Percentiles rank a stretch among this genome's conserved stretches.
Conservation (phyloP, 2,329 filamentous ascomycete species). For the Penicillium sp. region DNA sequence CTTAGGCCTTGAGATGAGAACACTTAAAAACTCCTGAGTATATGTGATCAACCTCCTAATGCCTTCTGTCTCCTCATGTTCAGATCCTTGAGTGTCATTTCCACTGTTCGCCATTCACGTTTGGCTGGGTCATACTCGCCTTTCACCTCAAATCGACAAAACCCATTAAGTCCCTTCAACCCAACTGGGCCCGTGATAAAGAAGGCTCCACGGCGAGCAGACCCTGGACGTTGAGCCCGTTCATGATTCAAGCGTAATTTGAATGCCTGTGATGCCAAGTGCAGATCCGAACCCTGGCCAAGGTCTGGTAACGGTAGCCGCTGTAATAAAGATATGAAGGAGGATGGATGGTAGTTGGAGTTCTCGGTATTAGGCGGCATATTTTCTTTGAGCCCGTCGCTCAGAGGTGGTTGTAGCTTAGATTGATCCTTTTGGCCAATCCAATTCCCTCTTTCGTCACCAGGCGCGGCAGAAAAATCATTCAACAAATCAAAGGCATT, state of each 20-base stretch:
- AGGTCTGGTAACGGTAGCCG: conserved; percentile 34
- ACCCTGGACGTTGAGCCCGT: conserved; percentile 16
- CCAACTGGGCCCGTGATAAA: conserved; percentile 36
- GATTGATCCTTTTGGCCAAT: conserved; percentile 18
- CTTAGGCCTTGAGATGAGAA: not conserved
- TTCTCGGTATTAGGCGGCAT: conserved; percentile 16
- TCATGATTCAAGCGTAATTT: conserved; percentile 29
- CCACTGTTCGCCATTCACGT: conserved; percentile 29
- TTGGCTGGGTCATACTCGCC: conserved; percentile 37
- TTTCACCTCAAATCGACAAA: conserved; percentile 35
- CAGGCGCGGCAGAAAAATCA: conserved; percentile 12
- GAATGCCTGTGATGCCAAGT: conserved; percentile 33
- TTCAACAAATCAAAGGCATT: conserved; percentile 14
- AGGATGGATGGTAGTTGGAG: conserved; percentile 24
- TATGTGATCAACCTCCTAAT: conserved; percentile 17
- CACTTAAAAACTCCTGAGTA: not conserved
- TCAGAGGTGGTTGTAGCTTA: conserved; percentile 16
- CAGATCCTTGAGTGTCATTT: conserved; percentile 33
- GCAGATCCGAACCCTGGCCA: conserved; percentile 35
- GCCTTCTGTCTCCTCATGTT: conserved; percentile 28
- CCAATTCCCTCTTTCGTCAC: conserved; percentile 15
- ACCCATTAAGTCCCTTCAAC: conserved; percentile 32
- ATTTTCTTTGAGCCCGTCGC: conserved; percentile 13
- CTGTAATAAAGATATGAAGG: conserved; percentile 32
- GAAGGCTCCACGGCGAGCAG: conserved; percentile 33